Evolutionary conservation across 805 yeast species (phyloP), one percentile per base, ranked within the genome.

Genomic region (Brettanomyces anomalus): DNA sequence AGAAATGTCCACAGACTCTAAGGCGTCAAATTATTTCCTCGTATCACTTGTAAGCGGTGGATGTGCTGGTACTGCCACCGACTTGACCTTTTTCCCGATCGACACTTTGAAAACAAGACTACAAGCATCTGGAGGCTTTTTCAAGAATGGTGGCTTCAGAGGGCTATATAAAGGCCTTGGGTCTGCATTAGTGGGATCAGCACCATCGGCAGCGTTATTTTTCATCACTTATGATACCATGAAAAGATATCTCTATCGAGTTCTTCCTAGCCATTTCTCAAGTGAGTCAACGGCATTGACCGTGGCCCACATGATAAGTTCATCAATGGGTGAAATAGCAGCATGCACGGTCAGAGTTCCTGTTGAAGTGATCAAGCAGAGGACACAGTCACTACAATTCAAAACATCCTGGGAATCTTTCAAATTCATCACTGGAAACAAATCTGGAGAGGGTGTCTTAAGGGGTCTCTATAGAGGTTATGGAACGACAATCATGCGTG

Each of bases 281-380:
- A 55, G 57, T 44, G 38, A 39, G 5, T 45, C 46, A 6, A 52
- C 53, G 49, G 55, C 45, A 55, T 65, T 40, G 61, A 69, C 75
- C 0, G 28, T 70, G 1, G 72, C 81, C 3, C 97, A 93, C 56
- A 93, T 93, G 97, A 46, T 76, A 2, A 70, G 93, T 19, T 96
- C 97, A 1, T 82, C 95, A 1, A 55, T 79, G 13, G 98, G 98
- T 44, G 99, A 93, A 57, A 70, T 88, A 14, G 82, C 93, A 1
- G 98, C 98, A 0, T 93, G 99, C 61, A 63, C 82, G 45, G 93
- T 93, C 2, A 71, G 99, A 45, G 99, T 93, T 0, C 99, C 99
- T 0, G 94, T 95, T 0, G 99, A 93, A 58, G 95, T 93, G 20
- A 79, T 93, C 53, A 93, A 93, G 63, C 98, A 93, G 64, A 71